Base-by-base conservation (phyloP, 331 rosid genomes). In the Acacia pycnantha region DNA sequence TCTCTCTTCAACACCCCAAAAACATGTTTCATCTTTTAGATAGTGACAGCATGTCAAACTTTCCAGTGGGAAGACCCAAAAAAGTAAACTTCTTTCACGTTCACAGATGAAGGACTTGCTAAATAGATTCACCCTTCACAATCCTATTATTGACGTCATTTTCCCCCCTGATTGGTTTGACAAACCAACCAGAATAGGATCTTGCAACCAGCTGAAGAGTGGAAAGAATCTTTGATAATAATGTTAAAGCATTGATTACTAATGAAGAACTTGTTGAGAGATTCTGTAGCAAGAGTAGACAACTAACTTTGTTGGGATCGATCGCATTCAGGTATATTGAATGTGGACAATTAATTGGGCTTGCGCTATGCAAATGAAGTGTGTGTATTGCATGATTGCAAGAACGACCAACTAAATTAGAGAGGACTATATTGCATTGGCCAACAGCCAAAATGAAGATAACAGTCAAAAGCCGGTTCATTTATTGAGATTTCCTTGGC, bases 321-420 rank as follows among this genome's bases (percentile, higher is more conserved):
- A 27, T 19, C 29, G 80, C 67, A 64, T 58, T 64, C 62, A 73
- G 9, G 56, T 29, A 18, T 11, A 50, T 48, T 54, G 31, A 46
- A 35, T 58, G 82, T 66, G 81, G 66, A 62, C 70, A 76, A 77
- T 83, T 71, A 76, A 54, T 77, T 75, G 62, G 64, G 62, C 74
- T 75, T 44, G 80, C 53, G 9, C 53, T 58, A 58, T 41, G 54
- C 68, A 75, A n/a, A 53, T 11, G 56, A 59, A 43, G 77, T 67
- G 29, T 79, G 73, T 72, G 77, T 44, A 53, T 48, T 76, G 27
- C 78, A 82, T 79, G 82, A 86, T 82, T 76, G 84, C 33, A 69
- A 44, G 66, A 16, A 27, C 35, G 61, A 64, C 62, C 54, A 79
- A 70, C 70, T 26, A 75, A 43, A 24, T 13, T 40, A 48, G 19